These are phyloP conservation scores for Pestalotiopsis fici DNA, from an alignment of 2,329 filamentous ascomycete genomes.

Conservation along the genomic window DNA sequence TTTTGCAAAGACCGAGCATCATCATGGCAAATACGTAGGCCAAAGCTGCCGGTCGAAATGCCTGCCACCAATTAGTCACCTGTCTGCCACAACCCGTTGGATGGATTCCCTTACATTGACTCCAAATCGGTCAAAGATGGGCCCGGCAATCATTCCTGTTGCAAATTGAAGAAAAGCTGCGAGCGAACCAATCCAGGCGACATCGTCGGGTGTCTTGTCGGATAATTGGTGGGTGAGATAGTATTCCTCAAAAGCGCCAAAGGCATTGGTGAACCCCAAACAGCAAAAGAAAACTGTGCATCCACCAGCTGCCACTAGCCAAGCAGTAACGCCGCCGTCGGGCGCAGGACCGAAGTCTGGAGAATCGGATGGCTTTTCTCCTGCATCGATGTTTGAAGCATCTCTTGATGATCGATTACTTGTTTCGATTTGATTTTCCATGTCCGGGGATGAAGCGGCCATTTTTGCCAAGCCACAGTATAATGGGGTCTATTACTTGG, in stretches of 20 bases:
- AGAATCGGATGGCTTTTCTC: not conserved
- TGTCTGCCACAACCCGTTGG: no score
- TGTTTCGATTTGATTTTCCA: not conserved
- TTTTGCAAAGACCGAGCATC: slow-evolving; percentile 42
- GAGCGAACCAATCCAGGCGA: slow-evolving; percentile 38
- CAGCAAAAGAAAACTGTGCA: slow-evolving; percentile 29
- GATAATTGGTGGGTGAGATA: slow-evolving; percentile 28
- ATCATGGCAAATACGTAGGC: slow-evolving; percentile 39
- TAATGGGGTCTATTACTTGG: not conserved
- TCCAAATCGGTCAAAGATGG: slow-evolving; percentile 39
- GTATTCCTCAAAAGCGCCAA: slow-evolving; percentile 37
- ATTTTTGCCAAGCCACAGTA: not conserved
- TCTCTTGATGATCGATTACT: not conserved
- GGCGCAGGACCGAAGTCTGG: slow-evolving; percentile 16
- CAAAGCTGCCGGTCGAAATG: slow-evolving; percentile 32
- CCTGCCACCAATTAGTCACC: slow-evolving; percentile 13
- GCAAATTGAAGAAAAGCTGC: slow-evolving; percentile 29
- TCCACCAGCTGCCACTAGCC: slow-evolving; percentile 25
- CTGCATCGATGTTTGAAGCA: not conserved
- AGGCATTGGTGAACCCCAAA: slow-evolving; percentile 37
- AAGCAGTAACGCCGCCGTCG: slow-evolving; percentile 27
- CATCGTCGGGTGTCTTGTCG: slow-evolving; percentile 24
- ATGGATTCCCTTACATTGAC: slow-evolving; percentile 25
- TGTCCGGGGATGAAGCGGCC: not conserved
- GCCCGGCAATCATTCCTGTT: slow-evolving; percentile 27